Conservation (phyloP, 106 monocot genomes). For the Iris macrosiphon region DNA sequence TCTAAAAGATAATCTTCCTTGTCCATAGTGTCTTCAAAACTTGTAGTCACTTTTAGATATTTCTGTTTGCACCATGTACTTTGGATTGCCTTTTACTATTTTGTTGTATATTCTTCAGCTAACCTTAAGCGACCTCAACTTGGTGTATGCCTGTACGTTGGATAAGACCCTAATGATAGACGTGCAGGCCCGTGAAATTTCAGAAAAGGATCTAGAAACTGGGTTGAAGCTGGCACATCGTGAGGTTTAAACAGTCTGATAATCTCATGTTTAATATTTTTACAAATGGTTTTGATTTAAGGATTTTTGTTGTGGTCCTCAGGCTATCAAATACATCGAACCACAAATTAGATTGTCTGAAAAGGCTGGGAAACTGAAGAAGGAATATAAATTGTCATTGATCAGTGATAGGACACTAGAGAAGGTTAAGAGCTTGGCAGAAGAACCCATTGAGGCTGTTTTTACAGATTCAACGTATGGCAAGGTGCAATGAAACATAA, state of each 20-base stretch:
- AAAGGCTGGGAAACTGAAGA: conserved; percentile 85
- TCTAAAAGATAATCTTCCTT: too few species aligned
- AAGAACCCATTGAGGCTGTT: conserved; percentile 69
- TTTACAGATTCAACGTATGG: conserved; percentile 89
- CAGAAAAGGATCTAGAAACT: conserved; percentile 81
- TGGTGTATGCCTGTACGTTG: conserved; percentile 92
- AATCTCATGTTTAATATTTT: conserved; percentile 7
- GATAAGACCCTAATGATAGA: conserved; percentile 98
- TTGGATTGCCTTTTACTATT: too few species aligned
- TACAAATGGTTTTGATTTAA: not conserved
- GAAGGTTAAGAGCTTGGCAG: conserved; percentile 60
- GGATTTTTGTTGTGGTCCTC: conserved; percentile 14
- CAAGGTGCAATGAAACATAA: conserved; percentile 69
- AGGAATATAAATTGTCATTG: conserved; percentile 79
- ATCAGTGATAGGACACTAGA: conserved; percentile 60
- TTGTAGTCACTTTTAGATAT: too few species aligned
- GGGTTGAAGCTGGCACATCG: conserved; percentile 79
- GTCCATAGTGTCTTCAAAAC: too few species aligned
- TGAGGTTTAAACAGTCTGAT: conserved; percentile 47
- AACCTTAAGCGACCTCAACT: conserved; percentile 85
- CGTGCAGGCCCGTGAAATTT: conserved; percentile 93
- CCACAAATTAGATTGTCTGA: conserved; percentile 92
- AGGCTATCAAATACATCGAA: conserved; percentile 92
- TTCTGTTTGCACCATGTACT: too few species aligned
- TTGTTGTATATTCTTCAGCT: conserved; percentile 56